Conservation (phyloP, 1,284 basidiomycete genomes). For the Dichomitus squalens region DNA sequence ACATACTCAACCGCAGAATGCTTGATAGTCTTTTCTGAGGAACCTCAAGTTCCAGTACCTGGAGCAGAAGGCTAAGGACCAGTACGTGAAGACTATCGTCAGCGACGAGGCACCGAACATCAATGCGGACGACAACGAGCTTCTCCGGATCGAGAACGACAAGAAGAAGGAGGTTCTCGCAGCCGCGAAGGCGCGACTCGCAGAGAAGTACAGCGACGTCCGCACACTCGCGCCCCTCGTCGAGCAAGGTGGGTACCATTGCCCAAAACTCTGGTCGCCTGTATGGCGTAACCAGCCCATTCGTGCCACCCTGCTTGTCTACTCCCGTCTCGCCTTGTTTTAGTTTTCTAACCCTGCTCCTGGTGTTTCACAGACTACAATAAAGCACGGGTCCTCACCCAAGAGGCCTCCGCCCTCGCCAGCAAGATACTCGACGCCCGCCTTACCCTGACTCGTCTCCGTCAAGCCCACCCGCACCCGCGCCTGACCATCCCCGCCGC, state of each 20-base stretch:
- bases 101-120: conserved; percentile 79
- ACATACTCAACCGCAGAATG: not conserved
- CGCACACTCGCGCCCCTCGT: conserved; percentile 63
- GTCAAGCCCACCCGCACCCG: conserved; percentile 76
- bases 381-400: conserved; percentile 52
- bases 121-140: conserved; percentile 73
- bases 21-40: conserved; percentile 67
- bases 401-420: conserved; percentile 59
- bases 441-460: conserved; percentile 74
- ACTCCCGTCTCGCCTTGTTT: not conserved
- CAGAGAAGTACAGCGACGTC: conserved; percentile 63
- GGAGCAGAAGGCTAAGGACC: conserved; percentile 86
- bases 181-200: conserved; percentile 60
- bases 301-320: not conserved
- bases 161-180: conserved; percentile 72
- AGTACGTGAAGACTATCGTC: conserved; percentile 83
- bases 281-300: not conserved
- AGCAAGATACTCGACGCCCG: conserved; percentile 82
- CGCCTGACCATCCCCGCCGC: conserved; percentile 76
- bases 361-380: conserved; percentile 51
- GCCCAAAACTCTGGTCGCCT: not conserved
- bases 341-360: not conserved
- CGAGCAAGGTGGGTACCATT: conserved; percentile 53
- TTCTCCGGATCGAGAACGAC: conserved; percentile 59
- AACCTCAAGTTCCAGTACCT: conserved; percentile 86